These are phyloP conservation scores for Panicum virgatum DNA, from an alignment of 202 grass and related monocot species.

Conservation along the genomic window DNA sequence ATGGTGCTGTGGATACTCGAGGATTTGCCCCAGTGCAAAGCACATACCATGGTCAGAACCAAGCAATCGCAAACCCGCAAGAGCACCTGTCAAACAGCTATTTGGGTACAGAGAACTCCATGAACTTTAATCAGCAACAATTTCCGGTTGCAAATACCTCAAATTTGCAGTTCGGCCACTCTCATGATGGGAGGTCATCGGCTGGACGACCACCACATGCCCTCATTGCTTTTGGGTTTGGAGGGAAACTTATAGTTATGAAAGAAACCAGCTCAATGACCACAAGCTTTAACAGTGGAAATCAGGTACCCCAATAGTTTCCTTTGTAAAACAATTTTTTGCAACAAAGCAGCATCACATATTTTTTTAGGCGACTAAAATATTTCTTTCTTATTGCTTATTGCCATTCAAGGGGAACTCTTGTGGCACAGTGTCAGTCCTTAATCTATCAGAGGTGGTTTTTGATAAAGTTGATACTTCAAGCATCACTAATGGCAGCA, in stretches of 20 bases:
- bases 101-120: conserved; percentile 50
- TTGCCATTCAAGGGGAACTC: conserved; percentile 44
- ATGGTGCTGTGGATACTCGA: conserved; percentile 39
- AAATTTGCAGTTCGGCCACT: conserved; percentile 62
- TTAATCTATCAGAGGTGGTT: conserved; percentile 81
- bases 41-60: conserved; percentile 34
- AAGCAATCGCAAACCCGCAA: conserved; percentile 41
- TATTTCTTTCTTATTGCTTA: conserved; percentile 15
- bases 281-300: conserved; percentile 60
- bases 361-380: conserved; percentile 33
- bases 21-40: conserved; percentile 50
- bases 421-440: conserved; percentile 65
- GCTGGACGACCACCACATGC: conserved; percentile 82
- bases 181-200: conserved; percentile 66
- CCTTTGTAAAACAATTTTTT: conserved; percentile 19
- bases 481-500: conserved; percentile 50
- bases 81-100: conserved; percentile 62
- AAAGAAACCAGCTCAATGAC: conserved; percentile 68
- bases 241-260: conserved; percentile 84
- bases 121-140: conserved; percentile 68
- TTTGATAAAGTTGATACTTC: conserved; percentile 56
- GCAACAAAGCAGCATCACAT: conserved; percentile 14
- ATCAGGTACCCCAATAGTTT: conserved; percentile 53
- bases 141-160: conserved; percentile 57
- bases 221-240: conserved; percentile 93